Evolutionary conservation across 2,329 filamentous ascomycete genomes (phyloP).

Genomic region (Lachnellula suecica): DNA sequence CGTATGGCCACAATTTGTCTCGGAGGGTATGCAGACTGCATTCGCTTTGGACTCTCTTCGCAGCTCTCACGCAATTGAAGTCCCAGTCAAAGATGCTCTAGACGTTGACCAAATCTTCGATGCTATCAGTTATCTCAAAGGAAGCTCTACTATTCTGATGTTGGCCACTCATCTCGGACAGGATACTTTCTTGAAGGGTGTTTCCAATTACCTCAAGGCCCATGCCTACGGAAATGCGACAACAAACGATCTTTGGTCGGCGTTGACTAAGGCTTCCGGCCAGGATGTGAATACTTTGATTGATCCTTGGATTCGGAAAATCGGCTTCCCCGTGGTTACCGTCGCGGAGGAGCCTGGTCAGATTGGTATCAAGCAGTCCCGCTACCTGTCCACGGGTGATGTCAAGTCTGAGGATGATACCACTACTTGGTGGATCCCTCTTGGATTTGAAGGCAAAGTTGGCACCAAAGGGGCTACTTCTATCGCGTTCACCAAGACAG

Average conservation of each 20-base stretch:
- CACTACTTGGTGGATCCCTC: conserved; percentile 93
- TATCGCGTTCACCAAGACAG: conserved; percentile 71
- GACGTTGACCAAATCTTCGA: conserved; percentile 99
- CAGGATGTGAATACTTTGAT: conserved; percentile 86
- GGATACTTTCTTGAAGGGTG: conserved; percentile 85
- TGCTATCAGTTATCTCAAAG: conserved; percentile 93
- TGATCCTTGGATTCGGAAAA: conserved; percentile 92
- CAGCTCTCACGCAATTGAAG: conserved; percentile 93
- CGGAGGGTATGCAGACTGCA: conserved; percentile 89
- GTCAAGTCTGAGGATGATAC: conserved; percentile 87
- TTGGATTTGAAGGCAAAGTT: conserved; percentile 77
- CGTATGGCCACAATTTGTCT: conserved; percentile 96
- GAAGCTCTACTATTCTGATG: conserved; percentile 96
- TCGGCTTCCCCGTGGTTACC: conserved; percentile 89
- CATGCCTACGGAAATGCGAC: conserved; percentile 89
- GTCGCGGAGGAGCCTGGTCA: conserved; percentile 81
- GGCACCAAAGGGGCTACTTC: conserved; percentile 61
- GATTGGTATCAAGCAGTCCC: conserved; percentile 78
- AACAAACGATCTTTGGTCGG: conserved; percentile 87
- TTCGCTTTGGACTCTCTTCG: conserved; percentile 88
- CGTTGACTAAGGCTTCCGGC: conserved; percentile 82
- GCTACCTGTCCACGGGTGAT: conserved; percentile 90
- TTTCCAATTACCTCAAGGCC: conserved; percentile 83
- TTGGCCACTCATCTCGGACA: conserved; percentile 85
- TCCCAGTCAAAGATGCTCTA: conserved; percentile 87